Evolutionary conservation across 2,329 filamentous ascomycete species (phyloP).

Genomic region (Penicillium sp.): DNA sequence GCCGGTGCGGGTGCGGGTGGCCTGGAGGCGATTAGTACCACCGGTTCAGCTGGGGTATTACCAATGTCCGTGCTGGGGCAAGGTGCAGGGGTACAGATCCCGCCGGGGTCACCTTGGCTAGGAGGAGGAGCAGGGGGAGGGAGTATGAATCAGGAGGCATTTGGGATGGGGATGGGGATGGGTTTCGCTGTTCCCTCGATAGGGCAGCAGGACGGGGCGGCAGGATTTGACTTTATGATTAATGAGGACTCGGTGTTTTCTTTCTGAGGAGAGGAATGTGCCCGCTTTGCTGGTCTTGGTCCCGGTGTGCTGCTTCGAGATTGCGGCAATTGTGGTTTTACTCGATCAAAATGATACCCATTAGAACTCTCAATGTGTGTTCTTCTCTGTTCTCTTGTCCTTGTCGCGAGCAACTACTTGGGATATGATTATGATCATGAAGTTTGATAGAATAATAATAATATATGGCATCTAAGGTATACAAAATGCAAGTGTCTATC

Average conservation of each 20-base stretch:
- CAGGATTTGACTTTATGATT: neutral
- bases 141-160: neutral
- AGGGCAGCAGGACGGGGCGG: neutral
- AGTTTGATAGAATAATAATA: neutral
- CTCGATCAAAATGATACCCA: too few species aligned
- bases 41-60: too few species aligned
- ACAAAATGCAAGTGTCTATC: neutral
- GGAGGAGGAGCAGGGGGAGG: too few species aligned
- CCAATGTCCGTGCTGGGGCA: too few species aligned
- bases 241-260: neutral
- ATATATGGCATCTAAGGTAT: neutral
- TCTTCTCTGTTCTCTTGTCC: too few species aligned
- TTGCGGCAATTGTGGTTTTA: too few species aligned
- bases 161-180: neutral
- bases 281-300: neutral
- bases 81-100: too few species aligned
- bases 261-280: neutral
- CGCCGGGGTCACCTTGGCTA: neutral
- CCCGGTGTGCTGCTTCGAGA: too few species aligned
- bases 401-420: too few species aligned
- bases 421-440: neutral
- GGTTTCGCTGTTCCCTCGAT: neutral
- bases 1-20: too few species aligned
- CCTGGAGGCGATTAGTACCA: too few species aligned
- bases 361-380: too few species aligned